Conservation (phyloP, 441 rosid genomes). For the Populus hybrid region DNA sequence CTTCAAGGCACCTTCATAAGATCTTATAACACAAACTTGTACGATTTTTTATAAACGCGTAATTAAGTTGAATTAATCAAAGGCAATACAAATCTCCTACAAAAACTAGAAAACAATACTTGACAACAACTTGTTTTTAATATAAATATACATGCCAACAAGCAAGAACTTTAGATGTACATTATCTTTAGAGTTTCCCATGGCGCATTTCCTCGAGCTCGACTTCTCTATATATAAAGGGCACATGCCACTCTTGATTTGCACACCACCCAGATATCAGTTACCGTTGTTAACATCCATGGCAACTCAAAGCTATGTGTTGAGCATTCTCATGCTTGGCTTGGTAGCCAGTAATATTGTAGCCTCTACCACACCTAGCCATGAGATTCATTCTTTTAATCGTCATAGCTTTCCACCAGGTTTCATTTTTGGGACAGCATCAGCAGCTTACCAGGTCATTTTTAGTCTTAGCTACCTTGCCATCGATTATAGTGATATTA, state of each 20-base stretch:
- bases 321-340: neutral
- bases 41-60: too few relatives aligned
- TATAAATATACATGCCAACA: too few relatives aligned
- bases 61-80: too few relatives aligned
- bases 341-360: neutral
- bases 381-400: slow-evolving; percentile 6
- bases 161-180: too few relatives aligned
- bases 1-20: neutral
- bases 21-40: neutral
- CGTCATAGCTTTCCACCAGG: slow-evolving; percentile 53
- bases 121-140: too few relatives aligned
- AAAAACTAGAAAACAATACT: too few relatives aligned
- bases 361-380: neutral
- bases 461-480: neutral
- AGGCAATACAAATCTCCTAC: too few relatives aligned
- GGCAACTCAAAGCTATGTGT: neutral
- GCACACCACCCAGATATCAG: neutral
- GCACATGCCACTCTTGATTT: too few relatives aligned
- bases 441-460: slow-evolving; percentile 70
- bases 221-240: too few relatives aligned
- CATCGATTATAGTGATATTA: neutral
- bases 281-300: neutral
- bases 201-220: too few relatives aligned
- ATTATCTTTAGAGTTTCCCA: too few relatives aligned
- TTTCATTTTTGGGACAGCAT: slow-evolving; percentile 76